Base-by-base conservation (phyloP, 2,329 filamentous ascomycete genomes). In the Trichophyton rubrum region DNA sequence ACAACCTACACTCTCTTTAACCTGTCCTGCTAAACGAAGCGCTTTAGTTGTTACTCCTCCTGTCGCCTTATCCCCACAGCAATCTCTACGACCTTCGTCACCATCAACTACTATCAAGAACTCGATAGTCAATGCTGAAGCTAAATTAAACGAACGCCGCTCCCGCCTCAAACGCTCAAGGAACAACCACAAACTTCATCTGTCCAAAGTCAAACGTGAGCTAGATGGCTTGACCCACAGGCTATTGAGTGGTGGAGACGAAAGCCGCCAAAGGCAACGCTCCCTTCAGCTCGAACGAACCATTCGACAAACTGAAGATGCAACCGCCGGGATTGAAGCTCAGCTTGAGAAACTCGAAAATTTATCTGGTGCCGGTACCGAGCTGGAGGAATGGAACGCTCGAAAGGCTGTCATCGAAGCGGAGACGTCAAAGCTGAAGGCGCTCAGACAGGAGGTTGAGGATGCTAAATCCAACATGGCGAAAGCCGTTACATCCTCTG, bases 91-190 rank as follows among this genome's bases (percentile, higher is more conserved):
- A 49, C 84, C 84, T 53, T 83, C 82, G 43, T 86, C 84, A 24
- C 84, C 84, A 15, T 81, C 80, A 13, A 85, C 84, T 15, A 86
- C 84, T 1, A 74, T 86, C 58, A 84, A 81, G 69, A 85, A 85
- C 62, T 85, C 84, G 6, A 84, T 86, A 59, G 75, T 80, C 63
- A 82, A 82, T 43, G 82, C 82, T 43, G 82, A 86, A 68, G 75
- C 78, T 58, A 84, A 83, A 67, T 72, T 85, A 27, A 79, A 79
- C 62, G 83, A 86, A 63, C 78, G 79, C 60, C 80, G 82, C 58
- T 79, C 80, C 65, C 80, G 81, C 51, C 71, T 82, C 59, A 83
- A 82, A 69, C 81, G 82, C 66, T 78, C 77, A 61, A 82, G 82
- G 66, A 82, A 81, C 66, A 82, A 85, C 59, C 83, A 85, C 70